Conservation (phyloP, 257 asterid genomes). For the Solanum neorickii region DNA sequence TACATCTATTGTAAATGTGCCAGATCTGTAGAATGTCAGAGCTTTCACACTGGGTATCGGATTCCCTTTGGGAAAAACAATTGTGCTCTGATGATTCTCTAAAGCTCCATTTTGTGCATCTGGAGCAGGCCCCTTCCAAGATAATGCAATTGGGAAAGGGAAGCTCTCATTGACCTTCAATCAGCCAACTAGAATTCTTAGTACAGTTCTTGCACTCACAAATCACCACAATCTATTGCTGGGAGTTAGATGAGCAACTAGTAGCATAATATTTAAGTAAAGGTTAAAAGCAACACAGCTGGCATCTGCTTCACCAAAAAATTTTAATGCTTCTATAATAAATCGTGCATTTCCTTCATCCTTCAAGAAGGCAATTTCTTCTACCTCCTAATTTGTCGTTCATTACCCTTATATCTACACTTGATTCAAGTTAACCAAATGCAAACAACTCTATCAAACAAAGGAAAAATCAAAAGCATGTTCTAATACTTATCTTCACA, state of each 20-base stretch:
- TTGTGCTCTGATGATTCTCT: slow-evolving; percentile 61
- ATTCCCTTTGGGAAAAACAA: slow-evolving; percentile 84
- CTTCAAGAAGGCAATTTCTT: background rate
- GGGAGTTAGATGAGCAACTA: background rate
- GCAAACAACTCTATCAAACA: background rate
- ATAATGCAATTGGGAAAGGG: slow-evolving; percentile 66
- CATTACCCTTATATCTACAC: background rate
- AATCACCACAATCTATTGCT: background rate
- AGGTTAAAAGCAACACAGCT: background rate
- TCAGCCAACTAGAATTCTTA: background rate
- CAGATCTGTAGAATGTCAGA: slow-evolving; percentile 71
- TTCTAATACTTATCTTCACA: background rate
- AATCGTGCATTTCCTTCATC: background rate
- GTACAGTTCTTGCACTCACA: background rate
- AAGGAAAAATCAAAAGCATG: background rate
- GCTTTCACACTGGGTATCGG: slow-evolving; percentile 88
- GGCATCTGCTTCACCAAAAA: background rate
- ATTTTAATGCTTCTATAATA: background rate
- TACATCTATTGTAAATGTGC: slow-evolving; percentile 56
- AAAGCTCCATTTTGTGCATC: slow-evolving; percentile 48
- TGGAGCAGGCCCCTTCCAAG: slow-evolving; percentile 65
- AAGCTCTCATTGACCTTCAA: slow-evolving; percentile 67
- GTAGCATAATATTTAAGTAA: background rate
- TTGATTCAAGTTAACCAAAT: background rate
- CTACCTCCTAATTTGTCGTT: background rate